Evolutionary conservation across 208 protist genomes (phyloP).

Genomic region (Trichomonas tenax): DNA sequence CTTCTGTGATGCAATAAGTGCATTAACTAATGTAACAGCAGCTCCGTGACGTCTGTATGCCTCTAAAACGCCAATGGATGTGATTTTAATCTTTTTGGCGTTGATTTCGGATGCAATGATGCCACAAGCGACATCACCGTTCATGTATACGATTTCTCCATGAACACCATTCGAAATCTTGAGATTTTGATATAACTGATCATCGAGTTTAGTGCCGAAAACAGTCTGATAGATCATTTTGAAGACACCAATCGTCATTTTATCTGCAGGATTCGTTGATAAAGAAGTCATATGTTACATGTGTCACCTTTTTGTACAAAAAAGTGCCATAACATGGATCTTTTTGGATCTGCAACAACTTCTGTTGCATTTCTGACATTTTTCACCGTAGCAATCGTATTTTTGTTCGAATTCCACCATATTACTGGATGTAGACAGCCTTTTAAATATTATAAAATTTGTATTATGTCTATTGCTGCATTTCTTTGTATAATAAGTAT

Average conservation of each 20-base stretch:
- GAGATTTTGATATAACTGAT: not conserved
- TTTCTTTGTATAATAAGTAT: too few species aligned
- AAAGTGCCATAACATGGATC: too few species aligned
- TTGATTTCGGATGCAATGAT: not conserved
- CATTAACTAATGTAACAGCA: not conserved
- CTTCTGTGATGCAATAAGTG: not conserved
- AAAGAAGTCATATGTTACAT: not conserved
- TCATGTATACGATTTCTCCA: not conserved
- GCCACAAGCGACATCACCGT: not conserved
- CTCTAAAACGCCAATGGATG: not conserved
- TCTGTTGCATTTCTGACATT: too few species aligned
- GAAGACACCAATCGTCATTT: not conserved
- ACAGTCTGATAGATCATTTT: not conserved
- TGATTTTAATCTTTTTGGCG: not conserved
- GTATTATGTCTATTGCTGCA: too few species aligned
- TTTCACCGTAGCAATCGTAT: too few species aligned
- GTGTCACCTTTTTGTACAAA: not conserved
- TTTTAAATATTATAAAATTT: too few species aligned
- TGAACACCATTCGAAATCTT: not conserved
- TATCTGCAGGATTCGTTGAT: not conserved
- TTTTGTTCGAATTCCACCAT: too few species aligned
- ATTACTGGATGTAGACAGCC: too few species aligned
- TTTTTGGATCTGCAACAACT: too few species aligned
- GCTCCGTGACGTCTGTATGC: not conserved
- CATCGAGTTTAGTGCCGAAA: not conserved